These are phyloP conservation scores for Plasmodium billcollinsi DNA, from an alignment of 169 alveolate genomes.

Conservation along the genomic window DNA sequence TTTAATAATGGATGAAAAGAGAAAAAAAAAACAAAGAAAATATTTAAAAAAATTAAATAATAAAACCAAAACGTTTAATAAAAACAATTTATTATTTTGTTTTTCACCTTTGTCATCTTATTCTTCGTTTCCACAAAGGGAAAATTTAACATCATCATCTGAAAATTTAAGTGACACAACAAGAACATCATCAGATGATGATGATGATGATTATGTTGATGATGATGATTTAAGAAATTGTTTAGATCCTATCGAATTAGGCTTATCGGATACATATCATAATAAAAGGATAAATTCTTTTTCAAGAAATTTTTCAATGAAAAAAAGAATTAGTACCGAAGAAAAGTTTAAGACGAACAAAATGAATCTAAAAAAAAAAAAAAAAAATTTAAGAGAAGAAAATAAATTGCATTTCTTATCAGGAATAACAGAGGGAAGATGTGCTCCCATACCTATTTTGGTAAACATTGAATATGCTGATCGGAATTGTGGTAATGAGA, in stretches of 20 bases:
- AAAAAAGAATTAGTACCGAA: background rate
- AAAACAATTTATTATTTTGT: background rate
- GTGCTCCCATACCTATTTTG: conserved; percentile 51
- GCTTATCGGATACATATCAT: no score
- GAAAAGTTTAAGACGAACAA: background rate
- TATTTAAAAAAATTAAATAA: conserved; percentile 32
- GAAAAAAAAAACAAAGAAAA: conserved; percentile 22
- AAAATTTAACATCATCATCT: background rate
- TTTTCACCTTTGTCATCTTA: background rate
- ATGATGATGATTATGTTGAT: no score
- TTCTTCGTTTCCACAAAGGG: background rate
- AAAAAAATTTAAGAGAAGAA: conserved; percentile 7
- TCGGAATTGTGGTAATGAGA: conserved; percentile 7
- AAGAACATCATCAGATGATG: background rate
- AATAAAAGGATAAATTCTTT: background rate
- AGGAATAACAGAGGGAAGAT: conserved; percentile 71
- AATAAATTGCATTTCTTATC: conserved; percentile 46
- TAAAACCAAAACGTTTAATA: background rate
- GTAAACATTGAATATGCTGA: conserved; percentile 32
- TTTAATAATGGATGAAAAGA: conserved; percentile 31
- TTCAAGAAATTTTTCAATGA: no score
- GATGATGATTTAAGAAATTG: no score
- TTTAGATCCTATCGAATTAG: no score
- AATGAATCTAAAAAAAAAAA: background rate
- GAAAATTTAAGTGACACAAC: background rate